Conservation (phyloP, 169 alveolate species). For the Plasmodium yoelii region DNA sequence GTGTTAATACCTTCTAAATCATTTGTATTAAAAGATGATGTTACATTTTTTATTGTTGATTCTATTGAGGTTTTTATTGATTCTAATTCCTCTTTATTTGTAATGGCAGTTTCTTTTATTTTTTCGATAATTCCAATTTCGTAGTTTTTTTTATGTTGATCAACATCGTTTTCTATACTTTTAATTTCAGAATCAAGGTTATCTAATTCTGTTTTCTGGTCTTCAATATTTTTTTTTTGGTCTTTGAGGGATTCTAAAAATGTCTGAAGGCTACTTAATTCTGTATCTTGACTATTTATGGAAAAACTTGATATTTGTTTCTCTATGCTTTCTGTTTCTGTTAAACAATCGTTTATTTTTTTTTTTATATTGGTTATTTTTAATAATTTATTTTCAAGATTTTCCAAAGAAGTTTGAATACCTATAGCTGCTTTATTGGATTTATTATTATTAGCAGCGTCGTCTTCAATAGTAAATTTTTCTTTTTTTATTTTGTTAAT, state of each 20-base stretch:
- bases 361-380: neutral
- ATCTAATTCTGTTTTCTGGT: slow-evolving; percentile 4
- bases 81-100: too few species aligned
- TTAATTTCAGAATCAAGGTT: neutral
- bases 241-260: neutral
- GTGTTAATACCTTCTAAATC: too few species aligned
- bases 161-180: neutral
- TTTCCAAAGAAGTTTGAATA: neutral
- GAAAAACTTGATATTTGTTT: neutral
- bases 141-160: too few species aligned
- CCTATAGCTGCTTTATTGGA: neutral
- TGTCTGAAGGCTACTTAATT: neutral
- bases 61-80: too few species aligned
- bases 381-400: neutral
- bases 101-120: too few species aligned
- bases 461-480: neutral
- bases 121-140: too few species aligned
- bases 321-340: neutral
- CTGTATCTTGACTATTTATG: neutral
- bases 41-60: too few species aligned
- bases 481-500: neutral
- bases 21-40: too few species aligned
- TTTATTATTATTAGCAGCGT: neutral
- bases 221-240: neutral
- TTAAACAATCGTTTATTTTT: too few species aligned